These are phyloP conservation scores for Colletotrichum shisoi DNA, from an alignment of 2,329 filamentous ascomycete species.

Conservation along the genomic window DNA sequence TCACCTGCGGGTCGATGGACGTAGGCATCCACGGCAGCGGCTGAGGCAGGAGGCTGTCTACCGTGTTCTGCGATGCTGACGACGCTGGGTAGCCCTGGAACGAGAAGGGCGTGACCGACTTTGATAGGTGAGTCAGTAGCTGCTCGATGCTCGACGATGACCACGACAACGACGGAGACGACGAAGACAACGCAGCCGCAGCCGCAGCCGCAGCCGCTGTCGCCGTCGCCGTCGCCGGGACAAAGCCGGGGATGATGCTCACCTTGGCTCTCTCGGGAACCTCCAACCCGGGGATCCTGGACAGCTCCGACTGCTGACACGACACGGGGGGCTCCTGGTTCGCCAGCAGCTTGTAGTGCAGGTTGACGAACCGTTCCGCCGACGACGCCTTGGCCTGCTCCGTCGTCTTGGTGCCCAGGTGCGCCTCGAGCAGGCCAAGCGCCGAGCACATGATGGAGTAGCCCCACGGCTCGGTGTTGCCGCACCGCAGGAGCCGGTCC, in stretches of 20 bases:
- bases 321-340: slow-evolving; percentile 59
- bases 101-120: slow-evolving; percentile 56
- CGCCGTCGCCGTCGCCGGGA: not conserved
- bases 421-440: slow-evolving; percentile 65
- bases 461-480: slow-evolving; percentile 71
- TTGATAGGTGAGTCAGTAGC: slow-evolving; percentile 27
- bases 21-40: slow-evolving; percentile 49
- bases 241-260: slow-evolving; percentile 35
- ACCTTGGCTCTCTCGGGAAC: slow-evolving; percentile 53
- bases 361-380: slow-evolving; percentile 65
- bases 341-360: slow-evolving; percentile 65
- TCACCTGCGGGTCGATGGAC: slow-evolving; percentile 43
- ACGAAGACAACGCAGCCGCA: too few relatives aligned
- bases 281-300: slow-evolving; percentile 46
- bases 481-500: slow-evolving; percentile 66
- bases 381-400: slow-evolving; percentile 66
- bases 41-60: slow-evolving; percentile 41
- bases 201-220: not conserved
- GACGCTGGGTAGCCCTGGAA: slow-evolving; percentile 43
- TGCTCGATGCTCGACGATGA: not conserved
- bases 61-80: slow-evolving; percentile 33
- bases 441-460: slow-evolving; percentile 71
- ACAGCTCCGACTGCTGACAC: slow-evolving; percentile 44
- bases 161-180: not conserved
- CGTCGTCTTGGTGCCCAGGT: slow-evolving; percentile 64